Conservation (phyloP, 495 filamentous ascomycete genomes). For the Hypoxylon crocopeplum region DNA sequence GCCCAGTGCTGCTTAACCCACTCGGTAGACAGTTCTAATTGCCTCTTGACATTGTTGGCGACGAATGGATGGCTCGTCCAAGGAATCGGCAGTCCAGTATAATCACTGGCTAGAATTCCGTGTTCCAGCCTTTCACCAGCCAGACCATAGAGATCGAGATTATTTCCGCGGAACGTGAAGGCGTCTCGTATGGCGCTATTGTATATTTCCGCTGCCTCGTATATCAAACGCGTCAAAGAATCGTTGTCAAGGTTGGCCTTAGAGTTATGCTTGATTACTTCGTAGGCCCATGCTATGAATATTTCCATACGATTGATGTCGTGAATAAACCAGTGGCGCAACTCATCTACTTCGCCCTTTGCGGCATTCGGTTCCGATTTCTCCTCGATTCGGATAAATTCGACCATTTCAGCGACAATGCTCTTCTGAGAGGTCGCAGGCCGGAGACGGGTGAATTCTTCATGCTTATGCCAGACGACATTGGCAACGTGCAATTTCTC, state of each 20-base stretch:
- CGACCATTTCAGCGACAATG: slow-evolving; percentile 71
- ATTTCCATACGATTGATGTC: slow-evolving; percentile 76
- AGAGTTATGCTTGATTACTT: slow-evolving; percentile 72
- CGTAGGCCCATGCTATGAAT: slow-evolving; percentile 76
- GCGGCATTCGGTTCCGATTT: slow-evolving; percentile 66
- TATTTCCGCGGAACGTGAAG: slow-evolving; percentile 72
- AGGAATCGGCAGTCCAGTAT: slow-evolving; percentile 71
- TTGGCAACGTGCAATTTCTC: slow-evolving; percentile 89
- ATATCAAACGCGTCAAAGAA: slow-evolving; percentile 59
- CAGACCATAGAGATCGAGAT: slow-evolving; percentile 74
- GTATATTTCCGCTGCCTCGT: slow-evolving; percentile 82
- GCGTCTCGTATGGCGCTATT: slow-evolving; percentile 73
- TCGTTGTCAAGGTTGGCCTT: slow-evolving; percentile 58
- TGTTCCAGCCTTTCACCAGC: slow-evolving; percentile 65
- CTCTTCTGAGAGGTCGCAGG: slow-evolving; percentile 56
- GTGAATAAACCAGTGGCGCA: slow-evolving; percentile 82
- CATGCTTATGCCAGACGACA: slow-evolving; percentile 79
- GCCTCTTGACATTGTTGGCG: slow-evolving; percentile 59
- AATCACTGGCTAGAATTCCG: slow-evolving; percentile 68
- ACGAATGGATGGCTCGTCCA: slow-evolving; percentile 79
- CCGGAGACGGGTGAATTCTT: slow-evolving; percentile 58
- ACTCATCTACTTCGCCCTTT: slow-evolving; percentile 69
- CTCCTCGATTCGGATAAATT: slow-evolving; percentile 70
- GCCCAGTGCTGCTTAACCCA: slow-evolving; percentile 42
- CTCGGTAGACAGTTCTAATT: slow-evolving; percentile 57